These are phyloP conservation scores for Biscogniauxia marginata DNA, from an alignment of 2,329 filamentous ascomycete species.

Conservation along the genomic window DNA sequence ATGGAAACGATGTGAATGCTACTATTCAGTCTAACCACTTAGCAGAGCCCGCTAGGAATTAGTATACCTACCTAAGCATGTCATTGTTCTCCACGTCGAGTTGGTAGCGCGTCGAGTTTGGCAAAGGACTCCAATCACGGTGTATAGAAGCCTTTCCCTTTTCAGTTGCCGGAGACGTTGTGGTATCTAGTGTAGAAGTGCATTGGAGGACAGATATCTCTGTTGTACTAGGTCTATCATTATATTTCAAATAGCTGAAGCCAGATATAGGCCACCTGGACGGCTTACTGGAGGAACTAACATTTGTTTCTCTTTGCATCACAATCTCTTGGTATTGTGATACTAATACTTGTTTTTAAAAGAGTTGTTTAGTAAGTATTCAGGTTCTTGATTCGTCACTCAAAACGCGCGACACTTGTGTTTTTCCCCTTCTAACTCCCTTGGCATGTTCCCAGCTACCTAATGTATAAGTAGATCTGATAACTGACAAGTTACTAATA, in stretches of 20 bases:
- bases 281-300: not conserved
- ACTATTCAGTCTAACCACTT: no score
- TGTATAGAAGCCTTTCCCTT: no score
- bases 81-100: no score
- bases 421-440: not conserved
- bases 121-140: no score
- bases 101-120: no score
- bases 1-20: not conserved
- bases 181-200: not conserved
- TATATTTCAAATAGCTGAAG: not conserved
- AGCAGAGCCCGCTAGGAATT: no score
- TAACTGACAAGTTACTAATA: not conserved
- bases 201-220: not conserved
- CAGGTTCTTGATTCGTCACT: not conserved
- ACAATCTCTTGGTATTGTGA: not conserved
- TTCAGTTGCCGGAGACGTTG: no score
- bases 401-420: not conserved
- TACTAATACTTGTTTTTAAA: not conserved
- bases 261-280: not conserved
- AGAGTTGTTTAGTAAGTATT: not conserved
- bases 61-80: no score
- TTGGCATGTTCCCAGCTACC: not conserved
- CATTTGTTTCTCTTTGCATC: no score
- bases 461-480: not conserved
- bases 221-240: not conserved